Evolutionary conservation across 139 green algal genomes (phyloP).

Genomic region (Trebouxia sp.): DNA sequence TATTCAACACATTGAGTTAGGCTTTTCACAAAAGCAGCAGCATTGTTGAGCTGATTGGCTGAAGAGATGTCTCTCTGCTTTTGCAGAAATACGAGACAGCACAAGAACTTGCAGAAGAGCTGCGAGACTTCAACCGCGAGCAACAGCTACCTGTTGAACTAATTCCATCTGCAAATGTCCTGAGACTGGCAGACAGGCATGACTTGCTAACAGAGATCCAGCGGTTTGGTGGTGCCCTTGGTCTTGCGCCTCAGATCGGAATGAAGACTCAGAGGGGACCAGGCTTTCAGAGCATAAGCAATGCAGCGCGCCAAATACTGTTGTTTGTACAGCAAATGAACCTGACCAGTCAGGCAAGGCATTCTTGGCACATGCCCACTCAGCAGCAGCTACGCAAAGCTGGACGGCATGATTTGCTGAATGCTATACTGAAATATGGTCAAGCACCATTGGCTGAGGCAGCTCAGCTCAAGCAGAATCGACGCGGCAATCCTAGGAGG

Average conservation of each 20-base stretch:
- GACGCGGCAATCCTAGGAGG: neutral
- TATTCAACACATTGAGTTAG: neutral
- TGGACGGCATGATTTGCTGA: constrained; percentile 38
- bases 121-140: neutral
- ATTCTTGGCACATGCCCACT: constrained; percentile 28
- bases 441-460: constrained; percentile 17
- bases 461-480: constrained; percentile 25
- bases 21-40: neutral
- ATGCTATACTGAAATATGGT: constrained; percentile 40
- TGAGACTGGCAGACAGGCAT: neutral
- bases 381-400: constrained; percentile 30
- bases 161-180: neutral
- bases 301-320: neutral
- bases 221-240: neutral
- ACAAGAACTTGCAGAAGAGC: neutral
- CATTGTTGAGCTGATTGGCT: neutral
- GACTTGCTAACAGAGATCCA: neutral
- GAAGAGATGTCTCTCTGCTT: neutral
- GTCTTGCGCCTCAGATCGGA: neutral
- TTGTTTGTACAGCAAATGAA: neutral
- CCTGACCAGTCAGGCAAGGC: neutral
- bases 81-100: neutral
- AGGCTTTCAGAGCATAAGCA: neutral
- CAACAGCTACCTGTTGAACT: neutral
- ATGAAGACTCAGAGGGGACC: constrained; percentile 5